Conservation (phyloP, 106 monocot genomes). For the Narthecium ossifragum region DNA sequence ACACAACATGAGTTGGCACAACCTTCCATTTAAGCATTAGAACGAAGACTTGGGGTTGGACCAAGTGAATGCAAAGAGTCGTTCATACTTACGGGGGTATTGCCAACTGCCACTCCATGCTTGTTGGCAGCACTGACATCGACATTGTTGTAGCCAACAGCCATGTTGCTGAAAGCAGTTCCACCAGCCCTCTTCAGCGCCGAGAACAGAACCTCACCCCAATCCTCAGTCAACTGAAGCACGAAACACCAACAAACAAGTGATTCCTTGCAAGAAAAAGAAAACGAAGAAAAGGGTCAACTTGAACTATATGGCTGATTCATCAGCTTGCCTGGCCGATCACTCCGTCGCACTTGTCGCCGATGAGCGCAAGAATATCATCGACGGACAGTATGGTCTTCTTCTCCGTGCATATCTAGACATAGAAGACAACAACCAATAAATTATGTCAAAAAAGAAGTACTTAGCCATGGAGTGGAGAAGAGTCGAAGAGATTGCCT, state of each 20-base stretch:
- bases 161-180: conserved; percentile 97
- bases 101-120: conserved; percentile 80
- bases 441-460: too few species aligned
- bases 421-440: conserved; percentile 1
- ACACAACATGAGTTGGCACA: too few species aligned
- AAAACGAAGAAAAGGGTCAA: not conserved
- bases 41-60: too few species aligned
- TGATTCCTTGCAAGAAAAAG: not conserved
- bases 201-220: conserved; percentile 96
- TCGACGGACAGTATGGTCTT: conserved; percentile 94
- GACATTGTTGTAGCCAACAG: conserved; percentile 98
- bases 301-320: not conserved
- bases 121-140: conserved; percentile 83
- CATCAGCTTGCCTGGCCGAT: conserved; percentile 76
- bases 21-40: too few species aligned
- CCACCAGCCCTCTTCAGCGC: conserved; percentile 87
- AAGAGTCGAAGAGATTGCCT: conserved; percentile 20
- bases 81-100: conserved; percentile 79
- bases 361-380: conserved; percentile 92
- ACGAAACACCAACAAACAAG: not conserved
- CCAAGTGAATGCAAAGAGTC: too few species aligned
- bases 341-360: conserved; percentile 81
- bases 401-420: conserved; percentile 90
- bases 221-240: conserved; percentile 97
- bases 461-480: not conserved